These are phyloP conservation scores for Cladosporium sp. DNA, from an alignment of 2,329 filamentous ascomycete genomes.

Conservation along the genomic window DNA sequence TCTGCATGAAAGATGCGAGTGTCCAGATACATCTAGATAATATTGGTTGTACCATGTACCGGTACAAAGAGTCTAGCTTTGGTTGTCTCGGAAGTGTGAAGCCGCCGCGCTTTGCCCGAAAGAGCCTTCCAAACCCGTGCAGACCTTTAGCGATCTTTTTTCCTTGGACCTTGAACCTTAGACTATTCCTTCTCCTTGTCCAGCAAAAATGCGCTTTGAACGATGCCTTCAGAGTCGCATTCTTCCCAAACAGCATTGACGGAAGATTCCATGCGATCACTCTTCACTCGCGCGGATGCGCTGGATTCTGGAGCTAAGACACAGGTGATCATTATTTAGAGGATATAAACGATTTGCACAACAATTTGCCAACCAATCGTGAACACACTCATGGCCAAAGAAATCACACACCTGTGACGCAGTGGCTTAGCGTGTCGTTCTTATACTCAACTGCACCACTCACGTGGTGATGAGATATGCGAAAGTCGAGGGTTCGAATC, in stretches of 20 bases:
- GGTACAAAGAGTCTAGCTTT: neutral
- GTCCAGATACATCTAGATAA: too few relatives aligned
- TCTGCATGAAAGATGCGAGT: too few relatives aligned
- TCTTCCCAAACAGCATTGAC: too few relatives aligned
- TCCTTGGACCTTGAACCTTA: neutral
- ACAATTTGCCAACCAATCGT: neutral
- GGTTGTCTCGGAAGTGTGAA: neutral
- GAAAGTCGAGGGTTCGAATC: conserved; percentile 21
- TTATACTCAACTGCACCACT: conserved; percentile 12
- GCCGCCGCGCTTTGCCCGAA: conserved; percentile 1
- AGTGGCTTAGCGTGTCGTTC: conserved; percentile 22
- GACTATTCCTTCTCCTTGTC: too few relatives aligned
- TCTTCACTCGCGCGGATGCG: too few relatives aligned
- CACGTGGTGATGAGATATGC: conserved; percentile 13
- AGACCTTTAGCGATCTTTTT: neutral
- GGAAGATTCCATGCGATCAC: too few relatives aligned
- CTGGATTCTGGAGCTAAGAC: too few relatives aligned
- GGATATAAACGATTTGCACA: too few relatives aligned
- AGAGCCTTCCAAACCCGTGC: neutral
- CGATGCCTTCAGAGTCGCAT: too few relatives aligned
- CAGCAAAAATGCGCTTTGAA: too few relatives aligned
- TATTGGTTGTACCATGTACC: too few relatives aligned
- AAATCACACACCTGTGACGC: conserved; percentile 16
- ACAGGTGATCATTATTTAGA: too few relatives aligned
- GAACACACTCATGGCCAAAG: conserved; percentile 1